Evolutionary conservation across 176 grass and related monocot species (phyloP).

Genomic region (Ampelocalamus luodianensis): DNA sequence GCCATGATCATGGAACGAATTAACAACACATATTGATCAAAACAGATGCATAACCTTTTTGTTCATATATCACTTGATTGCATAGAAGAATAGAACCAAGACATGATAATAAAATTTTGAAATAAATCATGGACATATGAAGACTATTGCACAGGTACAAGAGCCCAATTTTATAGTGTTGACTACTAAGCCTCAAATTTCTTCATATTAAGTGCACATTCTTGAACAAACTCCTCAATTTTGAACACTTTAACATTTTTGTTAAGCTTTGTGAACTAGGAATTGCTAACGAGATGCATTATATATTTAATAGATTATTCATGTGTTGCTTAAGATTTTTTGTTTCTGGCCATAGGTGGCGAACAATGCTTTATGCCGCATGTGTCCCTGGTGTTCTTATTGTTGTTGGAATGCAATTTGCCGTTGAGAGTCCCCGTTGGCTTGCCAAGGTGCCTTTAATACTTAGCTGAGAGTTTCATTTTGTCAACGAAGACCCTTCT

Average conservation of each 20-base stretch:
- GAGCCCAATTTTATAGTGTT: slow-evolving; percentile 14
- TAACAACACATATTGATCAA: slow-evolving; percentile 14
- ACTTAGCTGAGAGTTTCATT: slow-evolving; percentile 13
- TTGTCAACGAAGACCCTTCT: slow-evolving; percentile 26
- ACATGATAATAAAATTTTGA: neutral
- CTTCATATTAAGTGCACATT: neutral
- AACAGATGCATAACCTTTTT: neutral
- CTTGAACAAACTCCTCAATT: neutral
- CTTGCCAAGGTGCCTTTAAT: slow-evolving; percentile 75
- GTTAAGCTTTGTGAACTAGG: slow-evolving; percentile 22
- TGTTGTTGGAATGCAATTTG: slow-evolving; percentile 91
- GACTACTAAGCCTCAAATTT: neutral
- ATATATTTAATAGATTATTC: slow-evolving; percentile 10
- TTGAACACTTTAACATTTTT: neutral
- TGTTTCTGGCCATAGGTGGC: slow-evolving; percentile 67
- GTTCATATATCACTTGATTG: neutral
- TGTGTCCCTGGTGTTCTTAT: slow-evolving; percentile 83
- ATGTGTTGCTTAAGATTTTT: slow-evolving; percentile 9
- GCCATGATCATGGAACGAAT: slow-evolving; percentile 27
- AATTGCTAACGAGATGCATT: slow-evolving; percentile 15
- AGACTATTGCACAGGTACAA: neutral
- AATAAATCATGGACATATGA: neutral
- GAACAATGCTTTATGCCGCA: slow-evolving; percentile 88
- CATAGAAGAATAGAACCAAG: slow-evolving; percentile 28
- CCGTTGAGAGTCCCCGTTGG: slow-evolving; percentile 94